Evolutionary conservation across 805 yeast genomes (phyloP).

Genomic region (Lachancea meyersii): DNA sequence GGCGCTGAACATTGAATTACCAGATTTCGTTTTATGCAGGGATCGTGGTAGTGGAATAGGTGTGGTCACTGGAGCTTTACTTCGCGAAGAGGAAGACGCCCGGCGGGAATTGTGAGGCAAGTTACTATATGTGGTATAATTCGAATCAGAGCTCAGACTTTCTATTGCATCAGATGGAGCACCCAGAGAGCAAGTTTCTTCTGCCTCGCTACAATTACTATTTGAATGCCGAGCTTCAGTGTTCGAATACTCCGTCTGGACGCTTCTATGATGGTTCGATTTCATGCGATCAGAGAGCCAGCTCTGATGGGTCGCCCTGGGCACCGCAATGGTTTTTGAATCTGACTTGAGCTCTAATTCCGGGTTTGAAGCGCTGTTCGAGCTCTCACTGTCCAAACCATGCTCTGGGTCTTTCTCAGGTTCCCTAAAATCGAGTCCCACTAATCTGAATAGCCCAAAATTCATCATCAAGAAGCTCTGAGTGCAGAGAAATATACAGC

Average conservation of each 20-base stretch:
- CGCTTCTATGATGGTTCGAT: too few species aligned
- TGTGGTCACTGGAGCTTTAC: background rate
- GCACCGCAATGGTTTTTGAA: background rate
- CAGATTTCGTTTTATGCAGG: background rate
- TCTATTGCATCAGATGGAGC: background rate
- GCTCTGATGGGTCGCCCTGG: background rate
- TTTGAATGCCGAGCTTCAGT: background rate
- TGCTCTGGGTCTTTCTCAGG: conserved; percentile 17
- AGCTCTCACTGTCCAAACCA: background rate
- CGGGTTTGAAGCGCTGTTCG: background rate
- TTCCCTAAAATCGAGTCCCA: conserved; percentile 61
- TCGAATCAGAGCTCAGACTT: conserved; percentile 1
- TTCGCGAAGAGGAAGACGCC: background rate
- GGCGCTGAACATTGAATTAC: background rate
- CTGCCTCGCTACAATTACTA: too few species aligned
- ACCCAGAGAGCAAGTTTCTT: background rate
- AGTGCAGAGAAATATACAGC: conserved; percentile 62
- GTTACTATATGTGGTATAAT: background rate
- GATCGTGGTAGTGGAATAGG: background rate
- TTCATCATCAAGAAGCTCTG: conserved; percentile 67
- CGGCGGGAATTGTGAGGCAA: background rate
- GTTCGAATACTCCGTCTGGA: background rate
- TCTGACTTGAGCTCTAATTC: background rate
- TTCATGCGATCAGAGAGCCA: background rate
- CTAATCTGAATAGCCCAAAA: conserved; percentile 63